Evolutionary conservation across 257 asterid genomes (phyloP).

Genomic region (Scutellaria galericulata): DNA sequence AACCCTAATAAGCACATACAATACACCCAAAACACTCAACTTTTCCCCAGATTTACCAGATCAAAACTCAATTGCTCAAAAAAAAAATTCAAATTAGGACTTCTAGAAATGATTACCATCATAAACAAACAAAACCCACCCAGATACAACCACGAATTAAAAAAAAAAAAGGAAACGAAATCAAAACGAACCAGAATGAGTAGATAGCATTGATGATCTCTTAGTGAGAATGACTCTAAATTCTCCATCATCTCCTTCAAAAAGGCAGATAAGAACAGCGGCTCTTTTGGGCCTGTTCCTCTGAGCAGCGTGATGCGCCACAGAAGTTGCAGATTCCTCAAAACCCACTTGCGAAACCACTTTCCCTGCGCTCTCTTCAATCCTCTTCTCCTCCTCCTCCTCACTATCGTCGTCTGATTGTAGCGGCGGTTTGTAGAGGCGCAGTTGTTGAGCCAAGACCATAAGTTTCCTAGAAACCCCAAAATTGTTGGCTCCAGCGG

Average conservation of each 20-base stretch:
- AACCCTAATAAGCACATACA: not conserved
- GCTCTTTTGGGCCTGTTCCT: slow-evolving; percentile 81
- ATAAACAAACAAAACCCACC: not conserved
- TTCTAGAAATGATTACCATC: not conserved
- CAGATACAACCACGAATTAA: not conserved
- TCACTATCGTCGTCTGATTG: slow-evolving; percentile 48
- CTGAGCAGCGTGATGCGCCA: slow-evolving; percentile 48
- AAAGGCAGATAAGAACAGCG: slow-evolving; percentile 88
- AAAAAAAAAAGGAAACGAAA: not conserved
- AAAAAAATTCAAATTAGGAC: not conserved
- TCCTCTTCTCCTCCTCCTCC: slow-evolving; percentile 68
- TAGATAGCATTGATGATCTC: slow-evolving; percentile 82
- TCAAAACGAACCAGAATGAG: slow-evolving; percentile 81
- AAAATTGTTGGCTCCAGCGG: slow-evolving; percentile 34
- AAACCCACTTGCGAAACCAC: slow-evolving; percentile 85
- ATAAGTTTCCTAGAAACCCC: slow-evolving; percentile 50
- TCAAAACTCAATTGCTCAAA: slow-evolving; percentile 29
- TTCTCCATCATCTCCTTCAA: slow-evolving; percentile 84
- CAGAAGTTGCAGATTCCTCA: slow-evolving; percentile 75
- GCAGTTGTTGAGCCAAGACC: slow-evolving; percentile 73
- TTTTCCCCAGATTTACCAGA: slow-evolving; percentile 23
- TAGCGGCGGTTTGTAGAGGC: slow-evolving; percentile 72
- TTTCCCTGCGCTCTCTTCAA: slow-evolving; percentile 71
- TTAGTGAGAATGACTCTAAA: slow-evolving; percentile 84
- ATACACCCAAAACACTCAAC: not conserved